Conservation (phyloP, 257 asterid genomes). For the Lavandula angustifolia region DNA sequence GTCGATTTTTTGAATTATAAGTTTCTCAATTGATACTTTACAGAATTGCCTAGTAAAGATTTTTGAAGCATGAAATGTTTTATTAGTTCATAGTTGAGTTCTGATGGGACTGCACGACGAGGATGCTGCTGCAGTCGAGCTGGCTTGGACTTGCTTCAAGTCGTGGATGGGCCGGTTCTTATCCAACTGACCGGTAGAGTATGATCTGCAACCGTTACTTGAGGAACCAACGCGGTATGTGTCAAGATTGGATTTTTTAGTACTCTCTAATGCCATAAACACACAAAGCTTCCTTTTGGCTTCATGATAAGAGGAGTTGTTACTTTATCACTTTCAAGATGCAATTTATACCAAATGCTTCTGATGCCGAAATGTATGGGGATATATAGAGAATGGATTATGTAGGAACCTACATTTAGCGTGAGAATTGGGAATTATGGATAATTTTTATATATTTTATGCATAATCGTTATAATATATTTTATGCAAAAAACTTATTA, state of each 20-base stretch:
- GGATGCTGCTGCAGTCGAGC: slow-evolving; percentile 67
- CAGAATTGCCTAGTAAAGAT: neutral
- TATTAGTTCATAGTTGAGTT: slow-evolving; percentile 18
- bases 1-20: neutral
- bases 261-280: neutral
- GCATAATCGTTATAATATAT: too few relatives aligned
- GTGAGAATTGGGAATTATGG: too few relatives aligned
- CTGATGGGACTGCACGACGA: slow-evolving; percentile 77
- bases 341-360: neutral
- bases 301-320: neutral
- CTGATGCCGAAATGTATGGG: slow-evolving; percentile 4
- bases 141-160: slow-evolving; percentile 84
- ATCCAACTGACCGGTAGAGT: slow-evolving; percentile 38
- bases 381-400: neutral
- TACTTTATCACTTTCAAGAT: slow-evolving; percentile 1
- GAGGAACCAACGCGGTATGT: too few relatives aligned
- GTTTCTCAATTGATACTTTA: neutral
- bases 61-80: neutral
- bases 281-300: neutral
- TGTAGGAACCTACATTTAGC: too few relatives aligned
- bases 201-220: neutral
- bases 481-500: too few relatives aligned
- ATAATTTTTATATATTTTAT: too few relatives aligned
- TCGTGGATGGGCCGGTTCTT: slow-evolving; percentile 80
- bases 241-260: neutral